Percentiles rank a stretch among this genome's conserved stretches.
phyloP scores from a whole-genome alignment of 2,329 filamentous ascomycete genomes.

The Xylaria arbuscula region DNA sequence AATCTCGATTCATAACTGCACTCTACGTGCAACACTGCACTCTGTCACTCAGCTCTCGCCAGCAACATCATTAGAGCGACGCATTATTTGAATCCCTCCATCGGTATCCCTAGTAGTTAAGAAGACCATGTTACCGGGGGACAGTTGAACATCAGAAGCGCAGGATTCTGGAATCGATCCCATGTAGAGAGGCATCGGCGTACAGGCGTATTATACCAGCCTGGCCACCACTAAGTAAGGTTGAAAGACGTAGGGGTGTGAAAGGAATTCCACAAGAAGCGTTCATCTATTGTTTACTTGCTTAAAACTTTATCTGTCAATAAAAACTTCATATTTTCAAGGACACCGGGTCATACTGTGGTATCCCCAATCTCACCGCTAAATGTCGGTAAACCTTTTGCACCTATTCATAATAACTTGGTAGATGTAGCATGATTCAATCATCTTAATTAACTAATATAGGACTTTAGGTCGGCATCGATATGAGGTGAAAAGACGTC shows the following conservation, averaged over 20 bases:
- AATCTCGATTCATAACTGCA: conserved; percentile 13
- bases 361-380: neutral
- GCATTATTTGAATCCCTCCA: conserved; percentile 3
- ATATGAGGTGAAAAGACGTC: neutral
- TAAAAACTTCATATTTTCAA: too few species aligned
- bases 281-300: conserved; percentile 8
- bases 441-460: too few species aligned
- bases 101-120: conserved; percentile 2
- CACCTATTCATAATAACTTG: neutral
- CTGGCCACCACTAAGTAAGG: conserved; percentile 16
- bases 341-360: too few species aligned
- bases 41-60: conserved; percentile 24
- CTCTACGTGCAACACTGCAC: conserved; percentile 1
- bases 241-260: neutral
- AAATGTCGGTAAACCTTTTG: too few species aligned
- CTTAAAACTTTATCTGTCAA: neutral
- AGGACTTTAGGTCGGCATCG: neutral
- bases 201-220: conserved; percentile 20
- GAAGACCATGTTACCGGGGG: conserved; percentile 11
- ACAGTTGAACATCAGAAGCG: neutral
- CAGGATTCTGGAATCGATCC: conserved; percentile 14
- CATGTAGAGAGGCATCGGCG: conserved; percentile 26
- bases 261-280: neutral
- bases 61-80: conserved; percentile 21
- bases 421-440: too few species aligned